These are phyloP conservation scores for Pythium biforme DNA, from an alignment of 352 stramenopile genomes.

Conservation along the genomic window DNA sequence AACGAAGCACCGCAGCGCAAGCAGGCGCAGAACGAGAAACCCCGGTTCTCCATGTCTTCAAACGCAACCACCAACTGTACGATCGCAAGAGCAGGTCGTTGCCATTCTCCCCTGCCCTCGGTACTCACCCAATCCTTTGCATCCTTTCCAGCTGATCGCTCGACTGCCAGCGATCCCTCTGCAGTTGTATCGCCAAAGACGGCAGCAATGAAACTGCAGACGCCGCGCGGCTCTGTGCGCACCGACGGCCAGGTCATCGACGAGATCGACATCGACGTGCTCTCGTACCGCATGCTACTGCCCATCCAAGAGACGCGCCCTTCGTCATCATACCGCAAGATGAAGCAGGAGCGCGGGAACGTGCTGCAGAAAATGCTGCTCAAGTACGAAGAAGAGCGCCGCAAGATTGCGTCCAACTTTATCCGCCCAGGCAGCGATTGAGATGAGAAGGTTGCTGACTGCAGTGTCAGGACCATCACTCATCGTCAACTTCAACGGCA, in stretches of 20 bases:
- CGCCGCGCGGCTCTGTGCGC: constrained; percentile 10
- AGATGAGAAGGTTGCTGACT: too few relatives aligned
- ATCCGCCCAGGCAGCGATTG: constrained; percentile 1
- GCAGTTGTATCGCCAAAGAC: neutral
- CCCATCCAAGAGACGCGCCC: constrained; percentile 49
- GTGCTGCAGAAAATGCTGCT: constrained; percentile 59
- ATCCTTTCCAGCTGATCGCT: neutral
- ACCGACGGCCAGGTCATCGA: constrained; percentile 37
- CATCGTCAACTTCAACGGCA: constrained; percentile 22
- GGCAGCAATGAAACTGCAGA: neutral
- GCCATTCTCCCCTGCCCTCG: too few relatives aligned
- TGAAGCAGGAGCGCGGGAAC: constrained; percentile 42
- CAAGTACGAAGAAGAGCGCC: constrained; percentile 33
- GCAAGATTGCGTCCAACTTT: constrained; percentile 12
- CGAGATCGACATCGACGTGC: constrained; percentile 41
- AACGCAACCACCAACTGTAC: constrained; percentile 20
- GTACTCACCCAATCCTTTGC: neutral
- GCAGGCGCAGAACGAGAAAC: constrained; percentile 2
- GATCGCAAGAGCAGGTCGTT: too few relatives aligned
- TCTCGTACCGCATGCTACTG: constrained; percentile 61
- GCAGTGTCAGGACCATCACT: constrained; percentile 31
- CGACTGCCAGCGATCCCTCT: neutral
- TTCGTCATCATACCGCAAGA: constrained; percentile 37
- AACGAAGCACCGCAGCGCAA: constrained; percentile 16
- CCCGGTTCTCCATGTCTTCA: constrained; percentile 11